A percentile compares a stretch with the other conserved stretches of the same genome.
These are phyloP conservation scores for Coemansia sp. DNA, from an alignment of 192 early-diverging fungal species.

Conservation along the genomic window DNA sequence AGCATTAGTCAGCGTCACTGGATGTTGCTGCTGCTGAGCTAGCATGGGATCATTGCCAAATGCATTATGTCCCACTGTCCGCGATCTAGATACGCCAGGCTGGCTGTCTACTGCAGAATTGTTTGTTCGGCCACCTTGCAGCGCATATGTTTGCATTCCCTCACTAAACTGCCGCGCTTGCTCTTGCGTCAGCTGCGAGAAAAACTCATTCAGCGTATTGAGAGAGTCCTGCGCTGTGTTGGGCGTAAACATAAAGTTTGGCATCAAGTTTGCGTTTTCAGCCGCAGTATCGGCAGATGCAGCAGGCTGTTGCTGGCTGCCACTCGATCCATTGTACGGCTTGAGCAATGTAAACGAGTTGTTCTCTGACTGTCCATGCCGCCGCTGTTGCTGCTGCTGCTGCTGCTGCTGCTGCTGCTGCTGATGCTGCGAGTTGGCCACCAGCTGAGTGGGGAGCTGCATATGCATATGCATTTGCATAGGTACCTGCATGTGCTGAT, in stretches of 20 bases:
- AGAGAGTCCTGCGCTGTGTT: constrained; percentile 45
- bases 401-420: constrained; percentile 7
- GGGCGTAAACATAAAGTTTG: constrained; percentile 38
- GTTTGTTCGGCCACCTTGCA: constrained; percentile 23
- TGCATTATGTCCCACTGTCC: not conserved
- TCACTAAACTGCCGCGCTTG: constrained; percentile 42
- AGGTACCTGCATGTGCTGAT: constrained; percentile 20
- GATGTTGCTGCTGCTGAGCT: constrained; percentile 3
- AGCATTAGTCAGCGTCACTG: constrained; percentile 22
- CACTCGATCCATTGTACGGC: constrained; percentile 16
- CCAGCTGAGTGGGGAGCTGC: constrained; percentile 21
- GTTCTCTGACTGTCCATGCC: not conserved
- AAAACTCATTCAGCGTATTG: constrained; percentile 45
- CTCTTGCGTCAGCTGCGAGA: constrained; percentile 47
- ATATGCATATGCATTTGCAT: constrained; percentile 51
- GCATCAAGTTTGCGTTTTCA: not conserved
- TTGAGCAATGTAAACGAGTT: constrained; percentile 28
- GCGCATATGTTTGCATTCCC: constrained; percentile 39
- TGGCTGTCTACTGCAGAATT: not conserved
- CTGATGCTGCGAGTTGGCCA: not conserved
- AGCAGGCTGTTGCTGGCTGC: not conserved
- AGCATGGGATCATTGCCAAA: not conserved
- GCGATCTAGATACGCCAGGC: not conserved
- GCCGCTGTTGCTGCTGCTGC: too few species aligned
- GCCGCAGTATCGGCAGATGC: not conserved